Conservation (phyloP, 306 rosid genomes). For the Albizia julibrissin region DNA sequence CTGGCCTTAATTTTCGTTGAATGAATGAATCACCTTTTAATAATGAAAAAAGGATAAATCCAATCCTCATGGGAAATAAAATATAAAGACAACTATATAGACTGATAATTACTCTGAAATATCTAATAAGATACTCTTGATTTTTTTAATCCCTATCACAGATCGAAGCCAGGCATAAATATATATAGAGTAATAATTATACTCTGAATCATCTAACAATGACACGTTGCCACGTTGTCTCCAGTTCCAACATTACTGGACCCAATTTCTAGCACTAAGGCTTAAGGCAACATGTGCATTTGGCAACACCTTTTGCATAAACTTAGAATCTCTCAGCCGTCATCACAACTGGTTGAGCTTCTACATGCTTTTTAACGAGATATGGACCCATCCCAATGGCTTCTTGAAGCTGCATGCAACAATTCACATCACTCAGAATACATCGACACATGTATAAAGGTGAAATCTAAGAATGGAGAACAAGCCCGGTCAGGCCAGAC, state of each 20-base stretch:
- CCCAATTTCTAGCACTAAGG: background rate
- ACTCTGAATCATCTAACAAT: background rate
- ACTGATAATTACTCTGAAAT: background rate
- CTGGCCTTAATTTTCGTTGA: too few relatives aligned
- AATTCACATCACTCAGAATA: background rate
- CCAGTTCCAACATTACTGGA: background rate
- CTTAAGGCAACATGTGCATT: background rate
- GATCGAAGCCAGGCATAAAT: background rate
- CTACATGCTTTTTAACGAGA: constrained; percentile 50
- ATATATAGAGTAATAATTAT: background rate
- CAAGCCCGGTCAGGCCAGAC: background rate
- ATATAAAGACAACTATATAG: background rate
- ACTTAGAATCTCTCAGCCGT: constrained; percentile 82
- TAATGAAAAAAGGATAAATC: background rate
- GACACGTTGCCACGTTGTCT: background rate
- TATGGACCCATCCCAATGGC: constrained; percentile 79
- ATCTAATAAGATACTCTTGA: background rate
- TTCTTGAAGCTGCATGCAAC: constrained; percentile 70
- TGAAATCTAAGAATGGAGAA: background rate
- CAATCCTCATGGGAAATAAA: background rate
- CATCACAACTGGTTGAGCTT: constrained; percentile 76
- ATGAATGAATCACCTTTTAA: too few relatives aligned
- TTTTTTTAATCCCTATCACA: background rate
- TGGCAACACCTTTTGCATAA: constrained; percentile 3
- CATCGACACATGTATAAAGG: background rate